These are phyloP conservation scores for Aureobasidium sp. DNA, from an alignment of 2,329 filamentous ascomycete species.

Conservation along the genomic window DNA sequence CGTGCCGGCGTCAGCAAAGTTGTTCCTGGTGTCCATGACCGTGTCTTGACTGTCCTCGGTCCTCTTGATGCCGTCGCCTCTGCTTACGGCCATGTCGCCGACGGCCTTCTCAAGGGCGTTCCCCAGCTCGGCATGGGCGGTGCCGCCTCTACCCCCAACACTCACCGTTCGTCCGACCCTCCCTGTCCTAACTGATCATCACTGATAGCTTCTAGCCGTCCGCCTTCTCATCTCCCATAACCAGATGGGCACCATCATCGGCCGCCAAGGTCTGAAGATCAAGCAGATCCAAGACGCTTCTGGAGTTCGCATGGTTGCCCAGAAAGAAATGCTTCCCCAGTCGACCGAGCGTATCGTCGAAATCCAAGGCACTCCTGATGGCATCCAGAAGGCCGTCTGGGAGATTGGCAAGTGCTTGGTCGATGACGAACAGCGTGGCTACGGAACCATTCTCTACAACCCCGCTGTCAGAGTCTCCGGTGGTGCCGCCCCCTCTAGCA, in stretches of 20 bases:
- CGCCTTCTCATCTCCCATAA: constrained; percentile 98
- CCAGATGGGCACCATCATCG: constrained; percentile 99
- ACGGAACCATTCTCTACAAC: constrained; percentile 95
- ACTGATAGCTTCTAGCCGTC: constrained; percentile 57
- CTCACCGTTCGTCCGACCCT: constrained; percentile 67
- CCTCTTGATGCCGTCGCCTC: constrained; percentile 80
- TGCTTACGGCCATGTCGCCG: constrained; percentile 89
- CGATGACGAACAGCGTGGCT: constrained; percentile 95
- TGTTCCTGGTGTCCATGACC: constrained; percentile 93
- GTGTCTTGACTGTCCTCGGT: constrained; percentile 91
- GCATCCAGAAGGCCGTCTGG: constrained; percentile 94
- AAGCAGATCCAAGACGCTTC: constrained; percentile 98
- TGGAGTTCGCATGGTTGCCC: constrained; percentile 96
- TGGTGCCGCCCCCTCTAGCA: constrained; percentile 47
- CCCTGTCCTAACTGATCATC: constrained; percentile 19
- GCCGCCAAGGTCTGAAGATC: constrained; percentile 92
- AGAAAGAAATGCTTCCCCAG: constrained; percentile 99
- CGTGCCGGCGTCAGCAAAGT: constrained; percentile 99
- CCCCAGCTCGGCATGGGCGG: constrained; percentile 96
- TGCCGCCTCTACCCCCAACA: constrained; percentile 76
- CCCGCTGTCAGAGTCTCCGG: constrained; percentile 81
- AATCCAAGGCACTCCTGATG: constrained; percentile 87
- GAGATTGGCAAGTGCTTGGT: constrained; percentile 98
- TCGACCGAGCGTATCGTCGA: constrained; percentile 98
- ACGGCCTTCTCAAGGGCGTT: constrained; percentile 84